These are phyloP conservation scores for Heritiera littoralis DNA, from an alignment of 345 rosid species.

Conservation along the genomic window DNA sequence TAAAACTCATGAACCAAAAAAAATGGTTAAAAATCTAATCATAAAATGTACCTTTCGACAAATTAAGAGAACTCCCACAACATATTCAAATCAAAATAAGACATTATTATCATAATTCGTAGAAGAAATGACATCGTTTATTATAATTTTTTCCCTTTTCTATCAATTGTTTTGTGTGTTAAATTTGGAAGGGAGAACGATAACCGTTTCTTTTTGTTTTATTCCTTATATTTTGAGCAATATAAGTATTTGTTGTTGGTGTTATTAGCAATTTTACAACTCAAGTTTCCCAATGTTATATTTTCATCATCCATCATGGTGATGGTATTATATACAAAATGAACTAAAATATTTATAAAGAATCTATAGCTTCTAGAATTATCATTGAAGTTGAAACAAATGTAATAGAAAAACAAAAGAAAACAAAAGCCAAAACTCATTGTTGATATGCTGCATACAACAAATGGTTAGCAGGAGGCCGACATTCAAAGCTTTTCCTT, in stretches of 20 bases:
- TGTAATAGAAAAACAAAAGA: not conserved
- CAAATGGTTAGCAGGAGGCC: slow-evolving; percentile 23
- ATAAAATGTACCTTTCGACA: too few species aligned
- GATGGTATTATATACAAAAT: not conserved
- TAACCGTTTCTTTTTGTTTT: not conserved
- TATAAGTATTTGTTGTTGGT: not conserved
- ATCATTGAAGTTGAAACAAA: slow-evolving; percentile 1
- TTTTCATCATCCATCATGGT: not conserved
- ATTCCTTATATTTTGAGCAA: not conserved
- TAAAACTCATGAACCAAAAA: too few species aligned
- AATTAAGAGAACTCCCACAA: too few species aligned
- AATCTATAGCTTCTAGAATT: slow-evolving; percentile 20
- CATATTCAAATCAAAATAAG: too few species aligned
- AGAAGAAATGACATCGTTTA: too few species aligned
- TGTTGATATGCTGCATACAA: not conserved
- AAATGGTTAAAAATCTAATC: too few species aligned
- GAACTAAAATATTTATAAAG: not conserved
- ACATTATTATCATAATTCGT: too few species aligned
- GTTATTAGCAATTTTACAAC: not conserved
- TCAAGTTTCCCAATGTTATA: not conserved
- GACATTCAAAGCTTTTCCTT: not conserved
- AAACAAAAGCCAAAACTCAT: not conserved
- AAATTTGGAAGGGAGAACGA: not conserved
- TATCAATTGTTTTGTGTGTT: not conserved
- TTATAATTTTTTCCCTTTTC: too few species aligned